Conservation (phyloP, 192 early-diverging fungal genomes). For the Linnemannia exigua region DNA sequence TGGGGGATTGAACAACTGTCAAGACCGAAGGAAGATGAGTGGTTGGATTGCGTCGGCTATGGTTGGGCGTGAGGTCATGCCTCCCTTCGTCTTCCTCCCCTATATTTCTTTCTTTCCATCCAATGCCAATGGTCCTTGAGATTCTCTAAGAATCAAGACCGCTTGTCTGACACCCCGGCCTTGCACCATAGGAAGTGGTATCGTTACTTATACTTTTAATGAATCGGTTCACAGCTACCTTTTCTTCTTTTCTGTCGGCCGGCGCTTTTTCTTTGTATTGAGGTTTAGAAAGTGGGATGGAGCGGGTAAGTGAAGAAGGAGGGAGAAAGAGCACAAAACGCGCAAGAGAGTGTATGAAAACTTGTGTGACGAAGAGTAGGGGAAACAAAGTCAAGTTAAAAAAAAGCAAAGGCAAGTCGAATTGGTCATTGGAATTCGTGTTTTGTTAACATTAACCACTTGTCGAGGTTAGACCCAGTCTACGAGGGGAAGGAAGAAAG, state of each 20-base stretch:
- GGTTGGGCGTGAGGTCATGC: not conserved
- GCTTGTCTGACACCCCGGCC: not conserved
- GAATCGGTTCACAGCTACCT: no score
- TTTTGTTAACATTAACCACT: not conserved
- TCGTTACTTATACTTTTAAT: not conserved
- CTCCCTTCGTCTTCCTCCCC: not conserved
- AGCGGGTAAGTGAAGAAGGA: not conserved
- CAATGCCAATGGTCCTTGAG: not conserved
- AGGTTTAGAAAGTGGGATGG: not conserved
- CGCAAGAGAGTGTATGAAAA: not conserved
- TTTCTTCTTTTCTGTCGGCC: not conserved
- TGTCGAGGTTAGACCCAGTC: not conserved
- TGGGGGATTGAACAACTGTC: not conserved
- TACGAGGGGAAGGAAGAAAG: not conserved
- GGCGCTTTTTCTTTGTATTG: not conserved
- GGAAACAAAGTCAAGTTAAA: not conserved
- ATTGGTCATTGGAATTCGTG: conserved; percentile 9
- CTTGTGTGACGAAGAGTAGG: conserved; percentile 2
- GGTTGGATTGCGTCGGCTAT: not conserved
- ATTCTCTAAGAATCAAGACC: not conserved
- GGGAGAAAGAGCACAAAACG: not conserved
- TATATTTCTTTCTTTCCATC: not conserved
- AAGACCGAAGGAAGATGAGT: not conserved
- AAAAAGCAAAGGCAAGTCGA: not conserved
- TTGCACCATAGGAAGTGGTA: not conserved